Evolutionary conservation across 2,329 filamentous ascomycete genomes (phyloP).

Genomic region (Cordyceps tenuipes): DNA sequence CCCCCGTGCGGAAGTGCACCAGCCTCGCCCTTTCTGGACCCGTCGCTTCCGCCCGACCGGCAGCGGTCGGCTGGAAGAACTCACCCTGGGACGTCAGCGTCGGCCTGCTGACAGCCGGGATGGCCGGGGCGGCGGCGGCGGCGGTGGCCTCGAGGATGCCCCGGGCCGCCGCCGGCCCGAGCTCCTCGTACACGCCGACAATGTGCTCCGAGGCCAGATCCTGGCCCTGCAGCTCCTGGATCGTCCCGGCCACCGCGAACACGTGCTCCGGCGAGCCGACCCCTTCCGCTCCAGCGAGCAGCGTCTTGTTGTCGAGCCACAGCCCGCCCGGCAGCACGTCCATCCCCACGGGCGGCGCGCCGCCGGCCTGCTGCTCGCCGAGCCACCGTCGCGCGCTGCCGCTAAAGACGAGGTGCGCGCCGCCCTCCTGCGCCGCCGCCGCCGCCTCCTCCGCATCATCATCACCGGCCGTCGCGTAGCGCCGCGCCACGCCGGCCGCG

Average conservation of each 20-base stretch:
- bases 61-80: not conserved
- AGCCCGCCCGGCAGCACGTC: not conserved
- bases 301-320: not conserved
- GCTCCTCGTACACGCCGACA: not conserved
- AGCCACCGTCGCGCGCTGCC: not conserved
- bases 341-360: not conserved
- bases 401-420: slow-evolving; percentile 1
- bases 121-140: no score
- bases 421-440: not conserved
- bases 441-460: no score
- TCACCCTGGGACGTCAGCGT: not conserved
- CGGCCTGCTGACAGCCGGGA: not conserved
- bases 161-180: not conserved
- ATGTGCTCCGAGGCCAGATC: not conserved
- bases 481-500: not conserved
- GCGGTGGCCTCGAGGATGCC: not conserved
- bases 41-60: not conserved
- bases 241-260: not conserved
- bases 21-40: not conserved
- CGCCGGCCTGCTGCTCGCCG: not conserved
- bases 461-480: not conserved
- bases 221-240: not conserved
- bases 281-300: no score
- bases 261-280: not conserved
- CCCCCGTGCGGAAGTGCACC: not conserved